These are phyloP conservation scores for Cystobasidium slooffiae DNA, from an alignment of 1,284 basidiomycete genomes.

Conservation along the genomic window DNA sequence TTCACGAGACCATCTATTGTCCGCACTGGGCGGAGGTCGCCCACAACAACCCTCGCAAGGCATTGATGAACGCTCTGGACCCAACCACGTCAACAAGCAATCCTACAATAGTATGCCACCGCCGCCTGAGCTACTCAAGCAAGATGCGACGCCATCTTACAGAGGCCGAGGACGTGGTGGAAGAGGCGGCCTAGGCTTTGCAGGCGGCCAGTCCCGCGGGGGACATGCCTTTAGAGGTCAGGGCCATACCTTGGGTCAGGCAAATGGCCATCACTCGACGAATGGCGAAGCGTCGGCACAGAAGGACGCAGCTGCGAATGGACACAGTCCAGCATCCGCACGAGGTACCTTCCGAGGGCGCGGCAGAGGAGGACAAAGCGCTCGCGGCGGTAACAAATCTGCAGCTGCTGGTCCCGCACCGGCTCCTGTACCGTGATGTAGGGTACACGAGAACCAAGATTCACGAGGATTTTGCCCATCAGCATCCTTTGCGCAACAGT, in stretches of 20 bases:
- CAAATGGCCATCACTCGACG: background rate
- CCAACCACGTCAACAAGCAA: slow-evolving; percentile 4
- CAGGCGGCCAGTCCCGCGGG: background rate
- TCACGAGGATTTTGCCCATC: background rate
- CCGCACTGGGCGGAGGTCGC: slow-evolving; percentile 7
- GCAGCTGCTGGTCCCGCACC: slow-evolving; percentile 7
- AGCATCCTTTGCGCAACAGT: no score
- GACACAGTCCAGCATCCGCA: background rate
- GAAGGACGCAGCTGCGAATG: background rate
- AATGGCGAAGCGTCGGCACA: background rate
- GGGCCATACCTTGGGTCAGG: background rate
- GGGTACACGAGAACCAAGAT: background rate
- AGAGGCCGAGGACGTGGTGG: slow-evolving; percentile 24
- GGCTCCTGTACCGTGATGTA: background rate
- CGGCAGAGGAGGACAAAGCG: background rate
- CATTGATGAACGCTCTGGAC: background rate
- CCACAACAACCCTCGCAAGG: background rate
- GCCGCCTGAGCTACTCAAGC: slow-evolving; percentile 2
- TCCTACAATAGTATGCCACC: slow-evolving; percentile 34
- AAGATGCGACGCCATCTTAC: background rate
- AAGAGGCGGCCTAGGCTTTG: slow-evolving; percentile 18
- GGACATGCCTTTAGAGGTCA: slow-evolving; percentile 14
- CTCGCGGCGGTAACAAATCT: background rate
- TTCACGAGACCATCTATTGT: background rate
- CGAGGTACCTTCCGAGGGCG: background rate